Percentiles rank a stretch among this genome's conserved stretches.
These are phyloP conservation scores for Xylaria sp. DNA, from an alignment of 2,329 filamentous ascomycete species.

Conservation along the genomic window DNA sequence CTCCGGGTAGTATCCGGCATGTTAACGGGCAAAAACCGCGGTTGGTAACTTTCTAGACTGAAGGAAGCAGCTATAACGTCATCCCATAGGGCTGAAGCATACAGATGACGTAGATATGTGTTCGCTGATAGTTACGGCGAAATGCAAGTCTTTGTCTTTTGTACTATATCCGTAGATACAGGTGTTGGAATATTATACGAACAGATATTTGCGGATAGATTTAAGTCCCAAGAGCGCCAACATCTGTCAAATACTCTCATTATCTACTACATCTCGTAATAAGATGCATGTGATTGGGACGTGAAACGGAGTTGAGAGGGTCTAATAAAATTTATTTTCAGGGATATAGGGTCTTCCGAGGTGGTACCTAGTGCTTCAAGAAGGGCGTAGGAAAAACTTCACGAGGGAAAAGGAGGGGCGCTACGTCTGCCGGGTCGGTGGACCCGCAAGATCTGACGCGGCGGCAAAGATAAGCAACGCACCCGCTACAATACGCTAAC, in stretches of 20 bases:
- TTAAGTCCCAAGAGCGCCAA: neutral
- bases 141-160: neutral
- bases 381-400: too few relatives aligned
- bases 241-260: neutral
- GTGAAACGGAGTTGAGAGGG: neutral
- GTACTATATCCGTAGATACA: neutral
- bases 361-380: too few relatives aligned
- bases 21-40: neutral
- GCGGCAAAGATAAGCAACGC: neutral
- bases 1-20: neutral
- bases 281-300: neutral
- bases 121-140: neutral
- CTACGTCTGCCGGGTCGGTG: too few relatives aligned
- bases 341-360: neutral
- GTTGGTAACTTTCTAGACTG: too few relatives aligned
- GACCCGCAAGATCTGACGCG: neutral
- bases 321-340: neutral
- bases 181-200: neutral
- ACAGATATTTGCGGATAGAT: too few relatives aligned
- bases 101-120: neutral
- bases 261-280: neutral
- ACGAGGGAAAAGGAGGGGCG: too few relatives aligned
- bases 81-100: neutral
- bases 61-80: too few relatives aligned
- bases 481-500: neutral